phyloP scores from a whole-genome alignment of 495 filamentous ascomycete genomes.

The Penicillium angulare region DNA sequence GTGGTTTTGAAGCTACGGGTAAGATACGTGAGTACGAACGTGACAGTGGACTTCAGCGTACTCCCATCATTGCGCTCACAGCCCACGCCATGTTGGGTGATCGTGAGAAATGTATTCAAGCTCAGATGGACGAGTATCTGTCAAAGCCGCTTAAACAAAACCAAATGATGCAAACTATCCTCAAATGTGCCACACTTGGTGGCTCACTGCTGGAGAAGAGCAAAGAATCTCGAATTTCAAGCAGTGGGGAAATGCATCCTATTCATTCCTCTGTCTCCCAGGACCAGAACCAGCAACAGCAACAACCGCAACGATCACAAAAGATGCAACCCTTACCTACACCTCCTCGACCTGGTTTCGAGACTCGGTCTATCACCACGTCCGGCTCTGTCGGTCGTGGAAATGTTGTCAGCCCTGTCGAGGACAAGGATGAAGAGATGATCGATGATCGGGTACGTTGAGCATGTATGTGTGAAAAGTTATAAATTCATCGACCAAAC shows the following conservation, averaged over 20 bases:
- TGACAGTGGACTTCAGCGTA: conserved; percentile 68
- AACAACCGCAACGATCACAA: conserved; percentile 14
- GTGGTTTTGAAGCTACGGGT: conserved; percentile 95
- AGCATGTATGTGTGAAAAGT: conserved; percentile 15
- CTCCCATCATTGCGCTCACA: conserved; percentile 95
- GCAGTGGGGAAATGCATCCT: conserved; percentile 51
- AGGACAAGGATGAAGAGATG: conserved; percentile 63
- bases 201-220: conserved; percentile 78
- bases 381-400: conserved; percentile 53
- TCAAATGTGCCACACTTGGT: conserved; percentile 92
- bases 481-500: conserved; percentile 10
- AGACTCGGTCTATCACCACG: conserved; percentile 61
- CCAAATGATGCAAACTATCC: conserved; percentile 96
- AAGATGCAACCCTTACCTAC: conserved; percentile 24
- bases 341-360: conserved; percentile 43
- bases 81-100: conserved; percentile 99
- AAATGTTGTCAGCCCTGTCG: conserved; percentile 58
- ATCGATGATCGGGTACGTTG: conserved; percentile 69
- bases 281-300: conserved; percentile 25
- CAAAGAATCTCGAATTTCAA: conserved; percentile 56
- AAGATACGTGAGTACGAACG: conserved; percentile 96
- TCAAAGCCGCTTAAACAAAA: conserved; percentile 98
- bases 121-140: conserved; percentile 98
- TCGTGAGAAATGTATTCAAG: conserved; percentile 95
- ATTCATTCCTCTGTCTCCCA: conserved; percentile 33